These are phyloP conservation scores for Przewalskia tangutica DNA, from an alignment of 257 asterid species.

Conservation along the genomic window DNA sequence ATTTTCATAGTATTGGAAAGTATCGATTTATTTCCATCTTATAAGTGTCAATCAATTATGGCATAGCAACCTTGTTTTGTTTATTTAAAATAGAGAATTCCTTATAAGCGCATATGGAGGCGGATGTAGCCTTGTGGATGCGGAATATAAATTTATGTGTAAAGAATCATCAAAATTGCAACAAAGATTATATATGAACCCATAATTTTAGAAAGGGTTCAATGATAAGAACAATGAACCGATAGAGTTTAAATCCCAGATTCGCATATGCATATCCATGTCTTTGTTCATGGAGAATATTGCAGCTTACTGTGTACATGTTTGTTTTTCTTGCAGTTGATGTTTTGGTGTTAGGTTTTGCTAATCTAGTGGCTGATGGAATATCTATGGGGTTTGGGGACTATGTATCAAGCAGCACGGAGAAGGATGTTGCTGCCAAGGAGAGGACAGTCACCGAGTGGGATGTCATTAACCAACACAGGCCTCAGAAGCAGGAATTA, in stretches of 20 bases:
- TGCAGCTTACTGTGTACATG: not conserved
- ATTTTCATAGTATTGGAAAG: not conserved
- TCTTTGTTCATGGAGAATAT: not conserved
- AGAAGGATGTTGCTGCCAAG: slow-evolving; percentile 48
- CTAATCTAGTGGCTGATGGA: slow-evolving; percentile 75
- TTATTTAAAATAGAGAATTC: not conserved
- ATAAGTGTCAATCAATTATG: too few relatives aligned
- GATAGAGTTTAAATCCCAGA: too few relatives aligned
- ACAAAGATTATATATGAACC: too few relatives aligned
- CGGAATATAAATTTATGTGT: not conserved
- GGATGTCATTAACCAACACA: slow-evolving; percentile 42
- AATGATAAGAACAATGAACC: too few relatives aligned
- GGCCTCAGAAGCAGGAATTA: slow-evolving; percentile 30
- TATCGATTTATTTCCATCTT: too few relatives aligned
- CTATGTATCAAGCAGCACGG: slow-evolving; percentile 48
- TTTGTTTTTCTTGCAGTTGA: slow-evolving; percentile 28
- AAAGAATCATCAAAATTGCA: too few relatives aligned
- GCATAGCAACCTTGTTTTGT: not conserved
- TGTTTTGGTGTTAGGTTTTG: slow-evolving; percentile 65
- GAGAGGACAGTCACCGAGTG: slow-evolving; percentile 46
- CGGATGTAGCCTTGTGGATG: too few relatives aligned
- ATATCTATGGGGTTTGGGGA: slow-evolving; percentile 81
- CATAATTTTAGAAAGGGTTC: too few relatives aligned
- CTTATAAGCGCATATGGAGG: too few relatives aligned
- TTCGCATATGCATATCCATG: not conserved